These are phyloP conservation scores for Tubosaeta sp. DNA, from an alignment of 768 basidiomycete genomes.

Conservation along the genomic window DNA sequence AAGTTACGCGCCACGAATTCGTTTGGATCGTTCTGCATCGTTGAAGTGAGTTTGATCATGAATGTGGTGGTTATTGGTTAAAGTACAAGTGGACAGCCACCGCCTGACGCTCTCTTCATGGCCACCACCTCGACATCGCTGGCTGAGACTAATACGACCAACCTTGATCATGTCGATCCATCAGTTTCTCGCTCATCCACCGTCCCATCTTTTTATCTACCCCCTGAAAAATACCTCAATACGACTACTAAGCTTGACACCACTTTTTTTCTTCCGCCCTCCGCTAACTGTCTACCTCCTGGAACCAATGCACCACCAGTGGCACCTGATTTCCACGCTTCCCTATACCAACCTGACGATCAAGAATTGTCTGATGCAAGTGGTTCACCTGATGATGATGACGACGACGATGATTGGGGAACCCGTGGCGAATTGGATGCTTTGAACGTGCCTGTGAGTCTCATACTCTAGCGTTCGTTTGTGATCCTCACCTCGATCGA, in stretches of 20 bases:
- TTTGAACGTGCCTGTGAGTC: background rate
- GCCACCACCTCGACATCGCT: no score
- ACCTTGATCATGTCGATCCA: no score
- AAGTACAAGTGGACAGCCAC: no score
- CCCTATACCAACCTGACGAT: background rate
- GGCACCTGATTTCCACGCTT: background rate
- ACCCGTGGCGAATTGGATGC: background rate
- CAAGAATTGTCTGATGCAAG: background rate
- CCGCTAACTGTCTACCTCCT: background rate
- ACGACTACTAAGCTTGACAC: background rate
- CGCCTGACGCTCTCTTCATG: background rate
- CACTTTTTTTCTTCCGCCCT: background rate
- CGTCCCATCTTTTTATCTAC: no score
- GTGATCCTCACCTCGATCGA: background rate
- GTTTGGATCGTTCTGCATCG: constrained; percentile 9
- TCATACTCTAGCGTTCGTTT: background rate
- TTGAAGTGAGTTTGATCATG: background rate
- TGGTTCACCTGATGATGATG: background rate
- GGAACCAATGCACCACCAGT: background rate
- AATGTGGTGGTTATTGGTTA: background rate
- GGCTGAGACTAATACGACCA: no score
- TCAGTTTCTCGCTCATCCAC: no score
- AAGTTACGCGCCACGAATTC: constrained; percentile 25
- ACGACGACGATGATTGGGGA: background rate
- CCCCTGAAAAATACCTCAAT: background rate